These are phyloP conservation scores for Colletotrichum australisinense DNA, from an alignment of 2,329 filamentous ascomycete species.

Conservation along the genomic window DNA sequence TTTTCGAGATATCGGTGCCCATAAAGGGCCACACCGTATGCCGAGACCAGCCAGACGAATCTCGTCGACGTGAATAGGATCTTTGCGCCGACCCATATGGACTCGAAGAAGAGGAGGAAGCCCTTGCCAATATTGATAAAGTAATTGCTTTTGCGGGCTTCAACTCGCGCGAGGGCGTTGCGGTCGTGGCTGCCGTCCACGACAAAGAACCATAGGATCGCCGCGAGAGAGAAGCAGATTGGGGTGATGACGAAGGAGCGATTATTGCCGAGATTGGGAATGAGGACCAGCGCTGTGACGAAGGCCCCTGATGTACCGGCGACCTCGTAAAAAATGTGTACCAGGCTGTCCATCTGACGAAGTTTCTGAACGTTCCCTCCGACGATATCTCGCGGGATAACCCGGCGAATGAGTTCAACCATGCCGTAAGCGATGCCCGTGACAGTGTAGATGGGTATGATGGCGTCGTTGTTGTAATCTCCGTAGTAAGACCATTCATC, in stretches of 20 bases:
- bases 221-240: constrained; percentile 56
- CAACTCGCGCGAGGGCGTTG: constrained; percentile 35
- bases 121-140: constrained; percentile 14
- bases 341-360: constrained; percentile 57
- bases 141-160: constrained; percentile 33
- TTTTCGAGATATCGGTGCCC: constrained; percentile 63
- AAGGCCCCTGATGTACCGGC: constrained; percentile 60
- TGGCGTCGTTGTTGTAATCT: constrained; percentile 58
- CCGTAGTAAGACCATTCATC: constrained; percentile 58
- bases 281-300: constrained; percentile 60
- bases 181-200: constrained; percentile 49
- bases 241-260: constrained; percentile 63
- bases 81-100: constrained; percentile 55
- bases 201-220: constrained; percentile 58
- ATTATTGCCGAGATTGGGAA: constrained; percentile 62
- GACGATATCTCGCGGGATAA: constrained; percentile 63
- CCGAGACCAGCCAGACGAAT: constrained; percentile 61
- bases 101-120: constrained; percentile 44
- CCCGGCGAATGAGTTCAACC: constrained; percentile 62
- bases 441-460: constrained; percentile 60
- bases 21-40: constrained; percentile 61
- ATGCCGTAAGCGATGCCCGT: constrained; percentile 57
- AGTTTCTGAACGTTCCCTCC: constrained; percentile 62
- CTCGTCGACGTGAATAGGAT: constrained; percentile 59
- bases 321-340: constrained; percentile 46